Evolutionary conservation across 257 asterid genomes (phyloP), one percentile per base, ranked within the genome.

Genomic region (Jaltomata sinuosa): DNA sequence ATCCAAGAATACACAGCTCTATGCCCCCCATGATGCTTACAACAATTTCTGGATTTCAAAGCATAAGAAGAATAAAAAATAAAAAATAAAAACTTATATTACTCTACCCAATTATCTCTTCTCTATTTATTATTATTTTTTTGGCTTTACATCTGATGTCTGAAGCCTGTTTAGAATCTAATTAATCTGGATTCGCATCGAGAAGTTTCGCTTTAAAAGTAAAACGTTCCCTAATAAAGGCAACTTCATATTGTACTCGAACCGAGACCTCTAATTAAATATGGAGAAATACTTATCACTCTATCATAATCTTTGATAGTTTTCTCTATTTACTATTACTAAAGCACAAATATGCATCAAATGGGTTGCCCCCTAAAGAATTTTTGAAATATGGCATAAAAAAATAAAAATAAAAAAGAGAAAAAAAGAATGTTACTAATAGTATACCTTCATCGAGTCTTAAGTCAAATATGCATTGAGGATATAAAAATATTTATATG

Each of bases 11-110:
- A 85, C 83, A 83, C 79, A 82, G 31, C 83, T 77, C 83, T 84
- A 87, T 88, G 89, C 90, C 67, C 87, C 90, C 90, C 89, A 83
- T 84, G 71, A 78, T 61, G 82, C 87, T 87, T 74, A 83, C 88
- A 86, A 31, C 83, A 77, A 78, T 31, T 88, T 87, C 85, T 81
- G 83, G 54, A 85, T 87, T 65, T 89, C 65, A 85, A 88, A 89
- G 83, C 80, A 64, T 87, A 69, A 80, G 81, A 83, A 87, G 31
- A 11, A 27, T 84, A 83, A 82, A 76, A 83, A 53, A n/a, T n/a
- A n/a, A n/a, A n/a, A n/a, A n/a, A n/a, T n/a, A 83, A 82, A 76
- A 83, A 53, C 45, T 87, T 86, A 85, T 47, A 84, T 81, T 84
- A 72, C 65, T 83, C 55, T 83, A 79, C 87, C 92, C 91, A n/a